A percentile compares a stretch with the other conserved stretches of the same genome.
Evolutionary conservation across 2,329 filamentous ascomycete species (phyloP).

Genomic region (Sphaerulina vaccinii): DNA sequence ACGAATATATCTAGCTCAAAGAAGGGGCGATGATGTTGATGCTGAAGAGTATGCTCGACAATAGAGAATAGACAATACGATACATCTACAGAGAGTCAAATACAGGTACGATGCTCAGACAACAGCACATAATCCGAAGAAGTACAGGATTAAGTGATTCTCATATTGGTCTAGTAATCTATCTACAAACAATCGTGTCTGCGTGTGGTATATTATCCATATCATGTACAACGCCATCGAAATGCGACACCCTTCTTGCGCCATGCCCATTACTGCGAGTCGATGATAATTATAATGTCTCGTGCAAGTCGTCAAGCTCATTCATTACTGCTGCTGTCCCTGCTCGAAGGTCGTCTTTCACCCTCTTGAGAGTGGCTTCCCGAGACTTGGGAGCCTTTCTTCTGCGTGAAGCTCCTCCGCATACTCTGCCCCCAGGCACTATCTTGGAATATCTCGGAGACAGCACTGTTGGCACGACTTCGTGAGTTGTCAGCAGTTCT

Average conservation of each 20-base stretch:
- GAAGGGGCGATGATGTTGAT: constrained; percentile 45
- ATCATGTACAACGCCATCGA: too few species aligned
- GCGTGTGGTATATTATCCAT: too few species aligned
- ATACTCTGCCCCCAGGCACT: constrained; percentile 94
- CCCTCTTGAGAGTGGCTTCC: background rate
- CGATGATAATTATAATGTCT: background rate
- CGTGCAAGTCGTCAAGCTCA: background rate
- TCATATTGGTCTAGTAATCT: too few species aligned
- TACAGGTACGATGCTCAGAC: too few species aligned
- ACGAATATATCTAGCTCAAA: constrained; percentile 52
- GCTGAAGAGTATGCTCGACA: constrained; percentile 28
- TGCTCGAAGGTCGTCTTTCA: background rate
- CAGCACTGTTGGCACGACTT: constrained; percentile 64
- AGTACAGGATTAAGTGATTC: too few species aligned
- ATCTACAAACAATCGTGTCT: too few species aligned
- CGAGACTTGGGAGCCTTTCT: constrained; percentile 42
- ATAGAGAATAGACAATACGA: too few species aligned
- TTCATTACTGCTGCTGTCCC: background rate
- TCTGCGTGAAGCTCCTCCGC: constrained; percentile 73
- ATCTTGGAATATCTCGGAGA: constrained; percentile 79
- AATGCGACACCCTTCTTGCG: too few species aligned
- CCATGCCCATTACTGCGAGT: background rate
- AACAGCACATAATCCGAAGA: too few species aligned
- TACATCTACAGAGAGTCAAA: background rate
- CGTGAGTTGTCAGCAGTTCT: constrained; percentile 38